These are phyloP conservation scores for Scutellaria baicalensis DNA, from an alignment of 257 asterid genomes.

Conservation along the genomic window DNA sequence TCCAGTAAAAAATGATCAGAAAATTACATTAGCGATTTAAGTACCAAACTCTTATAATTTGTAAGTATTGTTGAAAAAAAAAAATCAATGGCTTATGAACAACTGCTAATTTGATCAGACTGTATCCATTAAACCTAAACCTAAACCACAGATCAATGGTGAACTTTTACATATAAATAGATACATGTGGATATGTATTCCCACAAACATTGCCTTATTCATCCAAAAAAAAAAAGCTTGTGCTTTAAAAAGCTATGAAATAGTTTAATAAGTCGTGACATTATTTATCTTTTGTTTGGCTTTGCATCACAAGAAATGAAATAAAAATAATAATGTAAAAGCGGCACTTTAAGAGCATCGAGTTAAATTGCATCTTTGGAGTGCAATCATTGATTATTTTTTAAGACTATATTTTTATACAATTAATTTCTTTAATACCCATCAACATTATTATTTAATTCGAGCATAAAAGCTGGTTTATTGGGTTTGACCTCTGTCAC, in stretches of 20 bases:
- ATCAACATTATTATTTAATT: constrained; percentile 3
- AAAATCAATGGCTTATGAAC: too few species aligned
- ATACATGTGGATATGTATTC: not conserved
- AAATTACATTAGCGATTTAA: too few species aligned
- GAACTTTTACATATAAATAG: not conserved
- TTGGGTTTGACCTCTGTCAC: constrained; percentile 14
- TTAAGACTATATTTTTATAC: not conserved
- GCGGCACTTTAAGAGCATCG: constrained; percentile 29
- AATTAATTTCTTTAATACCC: not conserved
- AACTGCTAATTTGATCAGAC: too few species aligned
- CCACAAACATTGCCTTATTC: constrained; percentile 11
- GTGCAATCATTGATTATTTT: constrained; percentile 58
- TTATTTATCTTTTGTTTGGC: constrained; percentile 25
- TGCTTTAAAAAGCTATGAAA: constrained; percentile 10
- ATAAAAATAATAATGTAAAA: constrained; percentile 23
- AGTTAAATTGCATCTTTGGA: constrained; percentile 69
- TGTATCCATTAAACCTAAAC: too few species aligned
- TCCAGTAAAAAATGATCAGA: too few species aligned
- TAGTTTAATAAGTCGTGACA: constrained; percentile 27
- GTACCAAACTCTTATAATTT: too few species aligned
- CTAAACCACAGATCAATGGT: too few species aligned
- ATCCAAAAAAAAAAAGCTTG: not conserved
- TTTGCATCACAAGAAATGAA: constrained; percentile 37
- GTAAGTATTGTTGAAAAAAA: too few species aligned
- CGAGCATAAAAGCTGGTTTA: not conserved